A percentile compares a stretch with the other conserved stretches of the same genome.
These are phyloP conservation scores for Piper longum DNA, from an alignment of 164 flowering plant species.

Conservation along the genomic window DNA sequence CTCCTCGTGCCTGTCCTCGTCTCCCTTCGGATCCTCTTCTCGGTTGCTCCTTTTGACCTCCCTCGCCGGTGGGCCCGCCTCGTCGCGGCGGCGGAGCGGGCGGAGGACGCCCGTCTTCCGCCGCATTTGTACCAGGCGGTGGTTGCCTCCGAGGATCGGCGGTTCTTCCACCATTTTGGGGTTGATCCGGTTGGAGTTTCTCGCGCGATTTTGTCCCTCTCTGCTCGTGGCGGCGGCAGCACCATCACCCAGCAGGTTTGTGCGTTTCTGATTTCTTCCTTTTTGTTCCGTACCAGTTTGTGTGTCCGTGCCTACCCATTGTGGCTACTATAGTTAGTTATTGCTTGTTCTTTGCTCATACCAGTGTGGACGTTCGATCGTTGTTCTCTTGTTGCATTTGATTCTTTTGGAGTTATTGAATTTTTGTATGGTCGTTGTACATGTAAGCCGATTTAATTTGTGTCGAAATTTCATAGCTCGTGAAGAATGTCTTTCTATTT, in stretches of 20 bases:
- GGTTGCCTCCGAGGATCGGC: conserved; percentile 31
- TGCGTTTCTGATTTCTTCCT: too few species aligned
- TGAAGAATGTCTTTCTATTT: conserved; percentile 17
- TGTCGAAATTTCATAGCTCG: conserved; percentile 13
- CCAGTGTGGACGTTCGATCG: background rate
- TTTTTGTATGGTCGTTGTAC: background rate
- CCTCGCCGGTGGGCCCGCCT: conserved; percentile 24
- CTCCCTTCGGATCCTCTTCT: conserved; percentile 15
- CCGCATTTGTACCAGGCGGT: conserved; percentile 25
- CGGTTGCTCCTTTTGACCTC: conserved; percentile 19
- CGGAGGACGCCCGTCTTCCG: conserved; percentile 18
- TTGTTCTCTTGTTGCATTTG: background rate
- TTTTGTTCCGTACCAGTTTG: too few species aligned
- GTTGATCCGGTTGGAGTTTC: conserved; percentile 19
- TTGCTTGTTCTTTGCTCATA: background rate
- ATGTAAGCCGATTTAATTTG: background rate
- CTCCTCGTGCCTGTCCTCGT: conserved; percentile 13
- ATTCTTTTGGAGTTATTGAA: background rate
- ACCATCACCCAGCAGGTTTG: conserved; percentile 40
- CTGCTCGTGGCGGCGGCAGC: conserved; percentile 36
- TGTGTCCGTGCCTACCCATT: too few species aligned
- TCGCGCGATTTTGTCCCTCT: conserved; percentile 24
- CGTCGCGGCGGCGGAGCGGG: conserved; percentile 15
- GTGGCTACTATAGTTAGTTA: too few species aligned
- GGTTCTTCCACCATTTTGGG: conserved; percentile 33